These are phyloP conservation scores for Aspergillus bridgeri DNA, from an alignment of 495 filamentous ascomycete species.

Conservation along the genomic window DNA sequence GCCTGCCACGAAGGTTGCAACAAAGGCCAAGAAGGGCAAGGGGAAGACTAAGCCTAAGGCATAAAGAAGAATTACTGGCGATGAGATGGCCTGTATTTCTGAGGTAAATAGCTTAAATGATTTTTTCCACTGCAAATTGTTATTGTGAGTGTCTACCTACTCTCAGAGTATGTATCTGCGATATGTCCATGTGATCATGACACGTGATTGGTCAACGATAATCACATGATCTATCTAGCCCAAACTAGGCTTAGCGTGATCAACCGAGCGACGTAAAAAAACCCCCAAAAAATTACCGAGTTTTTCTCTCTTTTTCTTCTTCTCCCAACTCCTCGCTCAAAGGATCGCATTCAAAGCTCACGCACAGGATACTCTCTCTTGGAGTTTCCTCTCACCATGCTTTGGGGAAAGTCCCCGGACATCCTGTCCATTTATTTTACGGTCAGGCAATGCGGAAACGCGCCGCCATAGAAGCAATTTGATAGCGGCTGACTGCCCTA, in stretches of 20 bases:
- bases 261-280: constrained; percentile 16
- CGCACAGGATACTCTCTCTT: constrained; percentile 61
- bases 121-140: background rate
- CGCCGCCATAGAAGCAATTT: constrained; percentile 98
- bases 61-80: constrained; percentile 18
- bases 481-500: constrained; percentile 63
- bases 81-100: background rate
- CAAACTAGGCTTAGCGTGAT: constrained; percentile 23
- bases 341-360: constrained; percentile 99
- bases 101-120: constrained; percentile 4
- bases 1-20: constrained; percentile 13
- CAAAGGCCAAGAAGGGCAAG: constrained; percentile 26
- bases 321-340: constrained; percentile 83
- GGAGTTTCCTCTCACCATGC: constrained; percentile 26
- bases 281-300: constrained; percentile 16
- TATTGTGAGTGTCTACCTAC: background rate
- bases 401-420: constrained; percentile 99
- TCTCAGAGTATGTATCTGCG: too few species aligned
- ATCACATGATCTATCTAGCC: constrained; percentile 21
- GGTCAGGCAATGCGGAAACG: constrained; percentile 80
- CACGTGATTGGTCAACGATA: constrained; percentile 1
- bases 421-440: constrained; percentile 50
- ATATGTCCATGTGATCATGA: too few species aligned
- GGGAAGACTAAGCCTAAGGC: constrained; percentile 37
- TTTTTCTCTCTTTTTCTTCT: constrained; percentile 28